Percentiles rank a stretch among this genome's conserved stretches.
These are phyloP conservation scores for Hypoxylon sp. DNA, from an alignment of 2,329 filamentous ascomycete genomes.

Conservation along the genomic window DNA sequence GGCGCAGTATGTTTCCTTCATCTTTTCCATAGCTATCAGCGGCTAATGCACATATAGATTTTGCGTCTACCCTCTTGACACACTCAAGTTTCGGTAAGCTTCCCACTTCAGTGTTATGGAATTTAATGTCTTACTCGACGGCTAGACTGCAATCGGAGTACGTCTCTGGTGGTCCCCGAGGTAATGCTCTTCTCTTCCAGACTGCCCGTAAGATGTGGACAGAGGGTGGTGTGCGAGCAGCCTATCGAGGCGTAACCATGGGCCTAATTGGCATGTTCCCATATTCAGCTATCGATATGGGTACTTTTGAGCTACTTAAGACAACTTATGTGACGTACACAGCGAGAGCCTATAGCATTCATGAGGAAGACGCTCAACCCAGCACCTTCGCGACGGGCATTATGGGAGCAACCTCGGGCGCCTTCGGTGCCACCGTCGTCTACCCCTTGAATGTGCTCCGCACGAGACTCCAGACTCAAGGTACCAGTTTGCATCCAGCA, in stretches of 20 bases:
- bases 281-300: constrained; percentile 96
- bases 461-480: constrained; percentile 93
- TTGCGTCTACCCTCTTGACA: constrained; percentile 94
- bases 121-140: constrained; percentile 55
- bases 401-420: constrained; percentile 92
- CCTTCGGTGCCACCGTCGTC: constrained; percentile 91
- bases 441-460: constrained; percentile 95
- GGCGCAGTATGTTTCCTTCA: constrained; percentile 76
- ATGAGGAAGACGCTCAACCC: constrained; percentile 86
- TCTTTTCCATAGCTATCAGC: neutral
- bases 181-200: constrained; percentile 84
- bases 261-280: constrained; percentile 97
- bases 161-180: constrained; percentile 85
- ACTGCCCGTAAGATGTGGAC: constrained; percentile 91
- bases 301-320: constrained; percentile 95
- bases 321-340: constrained; percentile 78
- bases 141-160: constrained; percentile 93
- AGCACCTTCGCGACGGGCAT: constrained; percentile 87
- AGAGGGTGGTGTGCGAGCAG: constrained; percentile 79
- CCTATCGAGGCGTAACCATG: constrained; percentile 94
- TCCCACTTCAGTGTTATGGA: constrained; percentile 5
- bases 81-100: constrained; percentile 75
- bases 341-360: constrained; percentile 76
- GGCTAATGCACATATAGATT: constrained; percentile 67
- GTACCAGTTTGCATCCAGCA: constrained; percentile 89